phyloP scores from a whole-genome alignment of 2,329 filamentous ascomycete genomes.

The Elsinoe fawcettii region DNA sequence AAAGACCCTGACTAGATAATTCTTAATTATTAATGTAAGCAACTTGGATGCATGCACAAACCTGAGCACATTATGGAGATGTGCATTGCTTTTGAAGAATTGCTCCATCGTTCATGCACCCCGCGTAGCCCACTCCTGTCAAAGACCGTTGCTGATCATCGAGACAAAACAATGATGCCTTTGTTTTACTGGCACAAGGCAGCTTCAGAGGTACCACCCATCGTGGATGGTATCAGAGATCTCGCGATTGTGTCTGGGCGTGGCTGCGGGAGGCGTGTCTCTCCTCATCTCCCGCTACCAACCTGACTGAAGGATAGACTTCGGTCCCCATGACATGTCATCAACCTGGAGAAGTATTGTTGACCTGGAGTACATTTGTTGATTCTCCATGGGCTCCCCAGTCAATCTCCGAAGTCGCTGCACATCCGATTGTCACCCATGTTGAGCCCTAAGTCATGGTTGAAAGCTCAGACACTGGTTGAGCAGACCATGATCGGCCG shows the following conservation, averaged over 20 bases:
- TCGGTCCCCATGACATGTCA: not conserved
- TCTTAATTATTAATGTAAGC: not conserved
- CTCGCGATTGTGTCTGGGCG: not conserved
- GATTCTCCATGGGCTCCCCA: not conserved
- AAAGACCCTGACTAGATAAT: not conserved
- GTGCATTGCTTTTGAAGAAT: not conserved
- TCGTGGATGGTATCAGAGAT: not conserved
- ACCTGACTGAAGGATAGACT: not conserved
- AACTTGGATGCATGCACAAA: not conserved
- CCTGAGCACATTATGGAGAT: not conserved
- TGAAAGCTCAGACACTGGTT: not conserved
- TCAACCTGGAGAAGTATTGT: not conserved
- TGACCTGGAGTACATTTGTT: not conserved
- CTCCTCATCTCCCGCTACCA: not conserved
- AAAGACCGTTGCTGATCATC: not conserved
- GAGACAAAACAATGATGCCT: not conserved
- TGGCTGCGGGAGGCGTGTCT: not conserved
- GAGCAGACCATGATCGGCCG: not conserved
- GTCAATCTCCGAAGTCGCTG: not conserved
- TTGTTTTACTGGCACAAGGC: too few species aligned
- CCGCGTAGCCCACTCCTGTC: not conserved
- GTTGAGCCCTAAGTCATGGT: not conserved
- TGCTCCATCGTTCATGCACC: not conserved
- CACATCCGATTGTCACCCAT: not conserved
- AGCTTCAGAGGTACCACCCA: not conserved